Evolutionary conservation across 2,329 filamentous ascomycete genomes (phyloP).

Genomic region (Penicillium freii): DNA sequence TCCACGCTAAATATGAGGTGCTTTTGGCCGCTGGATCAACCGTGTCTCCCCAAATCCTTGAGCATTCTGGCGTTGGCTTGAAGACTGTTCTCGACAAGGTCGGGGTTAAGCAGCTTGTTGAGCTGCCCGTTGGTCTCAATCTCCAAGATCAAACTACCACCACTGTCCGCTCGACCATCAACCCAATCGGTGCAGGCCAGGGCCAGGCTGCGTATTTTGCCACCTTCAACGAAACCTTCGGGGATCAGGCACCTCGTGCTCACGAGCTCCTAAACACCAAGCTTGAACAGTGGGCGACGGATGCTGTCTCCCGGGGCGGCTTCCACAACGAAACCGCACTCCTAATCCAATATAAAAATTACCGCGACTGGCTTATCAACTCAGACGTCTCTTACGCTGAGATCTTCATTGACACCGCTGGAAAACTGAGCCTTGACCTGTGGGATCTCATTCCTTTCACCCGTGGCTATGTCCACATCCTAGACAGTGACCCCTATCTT

Average conservation of each 20-base stretch:
- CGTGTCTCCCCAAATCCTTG: constrained; percentile 28
- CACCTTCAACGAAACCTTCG: constrained; percentile 29
- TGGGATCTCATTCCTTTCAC: constrained; percentile 34
- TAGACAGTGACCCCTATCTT: constrained; percentile 28
- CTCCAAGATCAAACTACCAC: constrained; percentile 33
- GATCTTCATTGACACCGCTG: constrained; percentile 29
- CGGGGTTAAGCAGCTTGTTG: constrained; percentile 20
- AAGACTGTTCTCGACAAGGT: constrained; percentile 17
- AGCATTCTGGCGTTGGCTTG: constrained; percentile 31
- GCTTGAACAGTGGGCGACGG: constrained; percentile 27
- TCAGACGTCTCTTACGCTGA: constrained; percentile 29
- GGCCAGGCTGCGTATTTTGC: constrained; percentile 31
- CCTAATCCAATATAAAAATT: constrained; percentile 27
- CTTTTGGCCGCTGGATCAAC: constrained; percentile 29
- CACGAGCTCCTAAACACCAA: constrained; percentile 25
- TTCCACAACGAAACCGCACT: constrained; percentile 29
- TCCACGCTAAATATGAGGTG: constrained; percentile 27
- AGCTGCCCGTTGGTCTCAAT: constrained; percentile 33
- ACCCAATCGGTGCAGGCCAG: constrained; percentile 17
- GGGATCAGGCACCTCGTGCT: constrained; percentile 18
- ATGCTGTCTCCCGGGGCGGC: constrained; percentile 26
- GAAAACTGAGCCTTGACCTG: constrained; percentile 26
- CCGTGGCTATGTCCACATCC: constrained; percentile 25
- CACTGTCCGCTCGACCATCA: constrained; percentile 16
- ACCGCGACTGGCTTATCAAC: constrained; percentile 28